Evolutionary conservation across 192 early-diverging fungal species (phyloP), one percentile per base, ranked within the genome.

Genomic region (Allomyces macrogynus): DNA sequence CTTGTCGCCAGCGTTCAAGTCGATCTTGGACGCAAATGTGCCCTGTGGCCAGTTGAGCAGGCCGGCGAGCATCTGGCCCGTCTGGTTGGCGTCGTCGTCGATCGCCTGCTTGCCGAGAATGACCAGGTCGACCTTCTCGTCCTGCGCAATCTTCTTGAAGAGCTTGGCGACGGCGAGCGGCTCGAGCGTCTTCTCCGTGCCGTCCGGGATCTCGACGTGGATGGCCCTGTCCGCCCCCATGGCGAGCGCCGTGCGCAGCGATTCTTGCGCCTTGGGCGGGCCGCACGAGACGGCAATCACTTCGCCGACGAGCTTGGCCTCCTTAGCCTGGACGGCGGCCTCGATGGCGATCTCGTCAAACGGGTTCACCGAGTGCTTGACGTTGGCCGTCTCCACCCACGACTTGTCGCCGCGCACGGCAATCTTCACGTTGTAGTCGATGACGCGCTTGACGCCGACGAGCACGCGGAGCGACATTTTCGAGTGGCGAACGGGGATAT

Each of bases 291-390:
- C 78, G 61, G 88, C 91, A 66, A 96, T 71, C 64, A 99, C 81
- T 65, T 96, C 92, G 62, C 75, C 73, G n/a, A 78, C 77, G 62
- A 67, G 69, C 22, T 63, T 61, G 57, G 67, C 64, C 62, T 77
- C 68, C 66, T 79, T 80, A 44, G 80, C 85, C 26, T 86, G 81
- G 61, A 99, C 81, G 44, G 95, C 95, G 73, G 93, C 90, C 72
- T 99, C 93, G 14, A 96, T 77, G n/a, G 92, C 95, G 72, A 99
- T 99, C 72, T 99, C 95, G 74, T 96, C 93, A 75, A 99, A 99
- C 54, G 95, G 95, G 77, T 99, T 99, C 88, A 99, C 91, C 69
- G 87, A 89, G 83, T 99, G 95, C 82, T 95, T 95, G 66, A 95
- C 84, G 71, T 87, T 89, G 44, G 78, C 78, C 24, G 88, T 90